Evolutionary conservation across 805 yeast genomes (phyloP).

Genomic region (Crinitomyces ghanaensis): DNA sequence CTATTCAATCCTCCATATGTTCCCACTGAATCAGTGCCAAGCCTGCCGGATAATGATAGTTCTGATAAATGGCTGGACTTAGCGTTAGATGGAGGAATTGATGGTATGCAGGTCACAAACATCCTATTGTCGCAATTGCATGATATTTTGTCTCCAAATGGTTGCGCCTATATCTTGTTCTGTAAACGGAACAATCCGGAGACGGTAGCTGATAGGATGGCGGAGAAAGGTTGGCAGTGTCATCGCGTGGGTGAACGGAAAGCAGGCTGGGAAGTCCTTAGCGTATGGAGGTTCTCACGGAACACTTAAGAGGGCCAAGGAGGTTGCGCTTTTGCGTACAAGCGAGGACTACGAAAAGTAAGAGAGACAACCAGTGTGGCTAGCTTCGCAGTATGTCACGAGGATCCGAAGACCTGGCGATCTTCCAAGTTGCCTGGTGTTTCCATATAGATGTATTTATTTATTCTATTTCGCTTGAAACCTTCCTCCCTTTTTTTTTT

Average conservation of each 20-base stretch:
- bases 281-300: conserved; percentile 51
- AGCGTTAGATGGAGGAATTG: conserved; percentile 80
- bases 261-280: conserved; percentile 93
- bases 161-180: conserved; percentile 79
- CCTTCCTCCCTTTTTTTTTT: too few species aligned
- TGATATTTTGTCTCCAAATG: conserved; percentile 40
- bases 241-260: conserved; percentile 50
- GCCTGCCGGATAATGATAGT: conserved; percentile 54
- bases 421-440: too few species aligned
- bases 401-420: too few species aligned
- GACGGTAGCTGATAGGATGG: conserved; percentile 40
- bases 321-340: too few species aligned
- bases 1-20: conserved; percentile 96
- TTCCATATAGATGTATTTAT: too few species aligned
- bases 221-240: conserved; percentile 40
- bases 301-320: too few species aligned
- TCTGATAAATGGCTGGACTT: conserved; percentile 71
- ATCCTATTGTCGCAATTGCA: conserved; percentile 45
- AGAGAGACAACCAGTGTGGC: too few species aligned
- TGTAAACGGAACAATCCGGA: conserved; percentile 86
- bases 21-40: conserved; percentile 48
- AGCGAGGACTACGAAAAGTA: too few species aligned
- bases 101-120: conserved; percentile 83
- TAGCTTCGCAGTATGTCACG: too few species aligned
- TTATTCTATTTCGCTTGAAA: too few species aligned